Conservation (phyloP, 306 rosid genomes). For the Begonia loranthoides region DNA sequence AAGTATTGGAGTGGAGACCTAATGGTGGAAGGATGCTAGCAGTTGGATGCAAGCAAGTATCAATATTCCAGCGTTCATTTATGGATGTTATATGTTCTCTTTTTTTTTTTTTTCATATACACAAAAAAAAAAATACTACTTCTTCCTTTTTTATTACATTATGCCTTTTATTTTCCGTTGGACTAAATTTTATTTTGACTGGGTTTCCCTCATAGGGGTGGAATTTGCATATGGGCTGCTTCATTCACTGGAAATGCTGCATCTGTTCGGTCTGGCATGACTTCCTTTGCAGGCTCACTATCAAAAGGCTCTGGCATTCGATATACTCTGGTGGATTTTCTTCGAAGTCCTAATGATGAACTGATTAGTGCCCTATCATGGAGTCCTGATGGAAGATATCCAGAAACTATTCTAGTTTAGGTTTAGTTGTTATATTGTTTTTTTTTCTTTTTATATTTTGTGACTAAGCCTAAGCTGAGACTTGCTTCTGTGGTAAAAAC, state of each 20-base stretch:
- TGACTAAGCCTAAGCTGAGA: neutral
- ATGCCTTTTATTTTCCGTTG: neutral
- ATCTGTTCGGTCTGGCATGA: conserved; percentile 64
- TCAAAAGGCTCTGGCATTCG: conserved; percentile 81
- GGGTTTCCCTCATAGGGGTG: conserved; percentile 36
- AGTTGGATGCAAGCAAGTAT: conserved; percentile 81
- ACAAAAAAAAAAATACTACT: no score
- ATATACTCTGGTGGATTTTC: conserved; percentile 74
- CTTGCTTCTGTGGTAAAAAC: neutral
- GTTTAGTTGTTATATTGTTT: no score
- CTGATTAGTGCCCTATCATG: conserved; percentile 77
- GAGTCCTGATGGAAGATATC: conserved; percentile 99
- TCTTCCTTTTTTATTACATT: neutral
- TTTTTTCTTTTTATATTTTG: no score
- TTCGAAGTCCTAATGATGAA: conserved; percentile 49
- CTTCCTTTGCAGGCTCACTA: conserved; percentile 57
- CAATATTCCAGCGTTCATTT: conserved; percentile 13
- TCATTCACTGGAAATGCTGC: conserved; percentile 86
- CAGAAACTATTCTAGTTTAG: conserved; percentile 7
- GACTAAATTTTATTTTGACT: conserved; percentile 7
- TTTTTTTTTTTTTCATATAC: no score
- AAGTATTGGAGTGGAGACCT: conserved; percentile 88
- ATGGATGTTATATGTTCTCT: neutral
- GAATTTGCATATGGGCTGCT: conserved; percentile 85
- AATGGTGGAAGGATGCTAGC: conserved; percentile 69